phyloP scores from a whole-genome alignment of 1,139 yeast genomes.

The Taphrina populina region DNA sequence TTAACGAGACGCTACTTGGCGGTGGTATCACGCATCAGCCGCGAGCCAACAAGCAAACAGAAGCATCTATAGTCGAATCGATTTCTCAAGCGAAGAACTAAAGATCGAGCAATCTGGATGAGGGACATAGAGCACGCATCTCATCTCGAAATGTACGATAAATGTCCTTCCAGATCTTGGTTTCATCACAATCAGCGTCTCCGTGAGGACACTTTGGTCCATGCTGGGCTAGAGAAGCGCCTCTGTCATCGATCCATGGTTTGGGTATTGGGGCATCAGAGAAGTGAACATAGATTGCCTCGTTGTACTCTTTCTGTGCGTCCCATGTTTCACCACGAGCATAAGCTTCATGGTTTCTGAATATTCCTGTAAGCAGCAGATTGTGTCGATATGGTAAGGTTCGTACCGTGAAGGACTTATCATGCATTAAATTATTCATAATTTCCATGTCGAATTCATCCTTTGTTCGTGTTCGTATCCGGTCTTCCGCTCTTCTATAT shows the following conservation, averaged over 20 bases:
- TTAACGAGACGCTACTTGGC: conserved; percentile 77
- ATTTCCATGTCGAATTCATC: conserved; percentile 19
- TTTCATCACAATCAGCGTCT: conserved; percentile 4
- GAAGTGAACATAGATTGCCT: conserved; percentile 12
- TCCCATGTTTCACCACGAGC: neutral
- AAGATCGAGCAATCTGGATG: conserved; percentile 4
- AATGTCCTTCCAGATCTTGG: conserved; percentile 6
- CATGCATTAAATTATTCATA: neutral
- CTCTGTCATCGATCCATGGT: conserved; percentile 22
- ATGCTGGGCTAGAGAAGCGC: conserved; percentile 13
- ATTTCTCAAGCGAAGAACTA: too few relatives aligned
- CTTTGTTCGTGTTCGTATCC: neutral
- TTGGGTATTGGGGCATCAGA: conserved; percentile 18
- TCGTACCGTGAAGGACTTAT: neutral
- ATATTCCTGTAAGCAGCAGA: conserved; percentile 6
- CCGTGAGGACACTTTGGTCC: conserved; percentile 18
- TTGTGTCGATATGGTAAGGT: neutral
- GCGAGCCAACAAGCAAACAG: neutral
- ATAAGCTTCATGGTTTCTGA: conserved; percentile 9
- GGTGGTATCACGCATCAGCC: conserved; percentile 65
- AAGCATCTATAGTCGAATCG: too few relatives aligned
- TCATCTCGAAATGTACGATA: conserved; percentile 8
- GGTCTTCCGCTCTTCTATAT: conserved; percentile 1
- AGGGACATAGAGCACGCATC: conserved; percentile 22
- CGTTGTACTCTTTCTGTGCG: conserved; percentile 4